Base-by-base conservation (phyloP, 164 flowering plant species). In the Umbilicus rupestris region DNA sequence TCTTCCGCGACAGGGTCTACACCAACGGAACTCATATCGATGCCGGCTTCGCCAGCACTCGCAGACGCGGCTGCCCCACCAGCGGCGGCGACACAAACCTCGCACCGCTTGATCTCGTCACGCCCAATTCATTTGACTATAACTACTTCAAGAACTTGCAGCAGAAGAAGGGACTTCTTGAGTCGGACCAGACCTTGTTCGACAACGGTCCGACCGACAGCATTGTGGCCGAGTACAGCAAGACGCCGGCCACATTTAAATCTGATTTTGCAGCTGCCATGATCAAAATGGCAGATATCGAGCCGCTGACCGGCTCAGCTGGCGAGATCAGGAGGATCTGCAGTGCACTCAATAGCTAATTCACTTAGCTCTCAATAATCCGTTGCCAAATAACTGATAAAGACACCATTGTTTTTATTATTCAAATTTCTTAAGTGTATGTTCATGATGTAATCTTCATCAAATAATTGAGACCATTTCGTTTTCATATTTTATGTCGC, bases 91-190 rank as follows among this genome's bases (percentile, higher is more conserved):
- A 77, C 33, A 30, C 65, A 1, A 79, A 74, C 19, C 41, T 79
- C 66, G 84, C 86, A 4, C 71, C 86, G 0, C 77, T 84, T 0
- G 88, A 84, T 70, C 60, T 81, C 63, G 82, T 79, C 44, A 81
- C 83, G 9, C 82, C 65, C 6, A 63, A 33, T 16, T 33, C 65
- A 37, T 63, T 63, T 33, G 87, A 80, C 68, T 75, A 74, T 69
- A 78, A 77, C 69, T 84, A 80, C 75, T 85, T 68, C 80, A 78
- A 79, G 70, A 81, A 78, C 58, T 66, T 85, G 45, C 26, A 75
- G n/a, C 75, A 66, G 22, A 70, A 69, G 66, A 78, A 73, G 67
- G 84, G 85, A 22, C 77, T 79, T 35, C 81, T 82, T 15, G 64
- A 57, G 39, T 71, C 81, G 1, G 0, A 82, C 68, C 81, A 82